Evolutionary conservation across 108 stramenopile genomes (phyloP), one percentile per base, ranked within the genome.

Genomic region (Epithemia pelagica): DNA sequence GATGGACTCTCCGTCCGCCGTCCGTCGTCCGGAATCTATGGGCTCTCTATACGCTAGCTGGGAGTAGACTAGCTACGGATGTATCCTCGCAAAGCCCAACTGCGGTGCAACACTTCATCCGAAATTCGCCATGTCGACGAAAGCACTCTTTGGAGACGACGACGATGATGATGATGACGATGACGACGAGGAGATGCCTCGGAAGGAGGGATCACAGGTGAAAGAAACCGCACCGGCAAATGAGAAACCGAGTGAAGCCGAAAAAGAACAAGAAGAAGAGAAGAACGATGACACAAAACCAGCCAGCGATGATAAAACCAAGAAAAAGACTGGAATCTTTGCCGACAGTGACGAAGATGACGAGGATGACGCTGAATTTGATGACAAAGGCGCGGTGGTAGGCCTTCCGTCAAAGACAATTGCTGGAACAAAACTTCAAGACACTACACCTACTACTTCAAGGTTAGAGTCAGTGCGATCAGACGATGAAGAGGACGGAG

Each of bases 361-460:
- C 0, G 62, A 31, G 31, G 72, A 67, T 8, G 73, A 65, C 22
- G 74, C 52, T 23, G 66, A 75, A 52, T 78, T 78, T 53, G 82
- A 80, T 67, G 79, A 84, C 32, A 62, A 33, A 26, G 63, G 26
- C 0, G 63, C 24, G 2, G 66, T 80, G 32, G 79, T 77, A 20
- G 82, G 79, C 51, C 59, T 64, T 23, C 55, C 82, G 30, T 54
- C 58, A 30, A 30, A 24, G 20, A 25, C 37, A 10, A 30, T 7
- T n/a, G n/a, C 67, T 21, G 1, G 30, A n/a, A 20, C 32, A 22
- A 64, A n/a, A 26, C 26, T 28, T 21, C 29, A 59, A 32, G 21
- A 28, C 22, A 5, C 3, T 30, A 62, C 29, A 37, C 30, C 62
- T 25, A 5, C 30, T 21, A 56, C 28, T 21, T 46, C 37, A 5